These are phyloP conservation scores for Heimioporus punctisporus DNA, from an alignment of 1,284 basidiomycete genomes.

Conservation along the genomic window DNA sequence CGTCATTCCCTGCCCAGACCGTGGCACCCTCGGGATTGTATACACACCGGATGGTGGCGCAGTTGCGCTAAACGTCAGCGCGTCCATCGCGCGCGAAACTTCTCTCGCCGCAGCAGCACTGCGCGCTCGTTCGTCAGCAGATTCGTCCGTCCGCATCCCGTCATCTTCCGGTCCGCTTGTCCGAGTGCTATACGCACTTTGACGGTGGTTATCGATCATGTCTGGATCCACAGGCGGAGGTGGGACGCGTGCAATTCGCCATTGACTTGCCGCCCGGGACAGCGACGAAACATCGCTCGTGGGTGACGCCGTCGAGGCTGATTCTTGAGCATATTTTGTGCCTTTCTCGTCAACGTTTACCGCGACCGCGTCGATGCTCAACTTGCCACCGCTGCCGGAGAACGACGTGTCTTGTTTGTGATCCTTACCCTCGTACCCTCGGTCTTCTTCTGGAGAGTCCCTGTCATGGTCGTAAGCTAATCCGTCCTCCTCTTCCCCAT, in stretches of 20 bases:
- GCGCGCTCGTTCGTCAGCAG: conserved; percentile 41
- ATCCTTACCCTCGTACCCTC: conserved; percentile 11
- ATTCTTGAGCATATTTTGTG: conserved; percentile 5
- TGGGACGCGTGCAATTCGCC: conserved; percentile 28
- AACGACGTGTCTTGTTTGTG: conserved; percentile 12
- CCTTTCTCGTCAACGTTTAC: conserved; percentile 2
- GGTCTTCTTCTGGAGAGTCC: conserved; percentile 7
- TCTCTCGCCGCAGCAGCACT: conserved; percentile 70
- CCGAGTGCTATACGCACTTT: background rate
- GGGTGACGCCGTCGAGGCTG: conserved; percentile 11
- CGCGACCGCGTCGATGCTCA: background rate
- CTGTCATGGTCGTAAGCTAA: conserved; percentile 26
- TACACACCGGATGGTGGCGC: conserved; percentile 16
- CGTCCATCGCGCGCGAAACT: conserved; percentile 63
- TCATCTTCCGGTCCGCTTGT: conserved; percentile 6
- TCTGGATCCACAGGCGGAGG: conserved; percentile 27
- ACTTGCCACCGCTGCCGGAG: conserved; percentile 10
- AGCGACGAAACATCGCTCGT: conserved; percentile 2
- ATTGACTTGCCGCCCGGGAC: conserved; percentile 23
- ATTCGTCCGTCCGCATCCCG: conserved; percentile 15
- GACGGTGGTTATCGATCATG: background rate
- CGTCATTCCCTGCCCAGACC: too few relatives aligned
- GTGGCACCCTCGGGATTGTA: conserved; percentile 19
- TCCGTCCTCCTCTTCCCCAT: conserved; percentile 31
- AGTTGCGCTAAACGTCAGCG: conserved; percentile 50